A percentile compares a stretch with the other conserved stretches of the same genome.
Conservation (phyloP, 164 flowering plant species). For the Tinospora cordifolia region DNA sequence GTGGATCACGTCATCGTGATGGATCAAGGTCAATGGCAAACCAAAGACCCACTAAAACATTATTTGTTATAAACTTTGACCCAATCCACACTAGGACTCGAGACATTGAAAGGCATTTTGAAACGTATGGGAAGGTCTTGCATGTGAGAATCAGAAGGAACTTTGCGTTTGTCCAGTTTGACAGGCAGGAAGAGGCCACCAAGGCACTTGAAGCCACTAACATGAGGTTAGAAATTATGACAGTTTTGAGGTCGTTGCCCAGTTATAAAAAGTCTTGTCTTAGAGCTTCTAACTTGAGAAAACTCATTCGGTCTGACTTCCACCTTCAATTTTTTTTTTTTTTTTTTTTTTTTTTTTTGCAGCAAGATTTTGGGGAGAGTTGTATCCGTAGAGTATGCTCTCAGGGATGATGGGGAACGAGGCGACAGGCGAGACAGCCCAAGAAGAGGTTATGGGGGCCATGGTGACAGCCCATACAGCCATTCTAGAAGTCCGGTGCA, state of each 20-base stretch:
- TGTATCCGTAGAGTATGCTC: conserved; percentile 89
- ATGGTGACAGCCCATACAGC: conserved; percentile 23
- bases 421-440: conserved; percentile 55
- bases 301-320: not conserved
- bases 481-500: conserved; percentile 25
- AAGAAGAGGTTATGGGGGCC: conserved; percentile 30
- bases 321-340: no score
- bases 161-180: conserved; percentile 93
- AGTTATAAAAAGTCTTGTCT: not conserved
- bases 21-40: conserved; percentile 49
- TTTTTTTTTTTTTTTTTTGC: conserved; percentile 14
- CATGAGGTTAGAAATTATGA: conserved; percentile 50
- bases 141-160: conserved; percentile 75
- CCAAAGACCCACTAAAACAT: conserved; percentile 74
- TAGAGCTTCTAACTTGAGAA: not conserved
- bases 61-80: conserved; percentile 90
- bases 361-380: conserved; percentile 85
- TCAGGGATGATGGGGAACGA: conserved; percentile 73
- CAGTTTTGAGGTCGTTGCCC: not conserved
- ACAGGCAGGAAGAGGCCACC: conserved; percentile 83
- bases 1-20: conserved; percentile 50
- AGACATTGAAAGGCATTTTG: conserved; percentile 78
- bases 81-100: conserved; percentile 54
- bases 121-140: conserved; percentile 66
- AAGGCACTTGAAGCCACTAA: conserved; percentile 83